Evolutionary conservation across 2,329 filamentous ascomycete genomes (phyloP), one percentile per base, ranked within the genome.

Genomic region (Apiospora rasikravindrae): DNA sequence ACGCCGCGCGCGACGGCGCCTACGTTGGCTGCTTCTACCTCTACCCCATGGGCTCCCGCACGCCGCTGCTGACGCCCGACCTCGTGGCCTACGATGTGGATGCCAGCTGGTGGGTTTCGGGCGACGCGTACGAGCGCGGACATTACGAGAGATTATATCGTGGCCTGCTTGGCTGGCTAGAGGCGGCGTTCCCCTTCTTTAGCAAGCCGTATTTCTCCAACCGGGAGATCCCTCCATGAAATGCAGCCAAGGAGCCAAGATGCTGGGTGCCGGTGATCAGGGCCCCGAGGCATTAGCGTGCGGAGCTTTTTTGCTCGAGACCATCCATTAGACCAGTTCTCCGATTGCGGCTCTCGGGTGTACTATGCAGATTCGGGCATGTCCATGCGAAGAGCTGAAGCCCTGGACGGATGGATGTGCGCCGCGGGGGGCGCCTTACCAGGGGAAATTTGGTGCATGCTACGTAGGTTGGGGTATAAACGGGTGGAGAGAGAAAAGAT

Each of bases 1-100:
- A 49, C 29, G 8, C 11, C 57, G 7, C 7, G 19, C 26, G 22
- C 29, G 33, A 33, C 26, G 29, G 29, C 16, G 57, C 37, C 22
- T 69, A 69, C 47, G 47, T 69, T 11, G 68, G 68, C 47, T 69
- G 68, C 68, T 69, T 69, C 68, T 51, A 69, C 68, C 44, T 69
- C 24, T 51, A 51, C 47, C 45, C 68, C 45, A 69, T 69, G 44
- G 68, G 68, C 33, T 26, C 33, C 68, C 44, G 68, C 44, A 69
- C 44, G 44, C 57, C 57, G 57, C 19, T 26, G 11, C 11, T 57
- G 68, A 69, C 33, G 26, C 22, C 47, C 47, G 44, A 51, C n/a
- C 68, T 69, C 47, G 33, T 24, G 3, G 68, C 68, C 19, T 49
- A 69, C 47, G 68, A 69, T 40, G 68, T 69, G 44, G 68, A 69